These are phyloP conservation scores for Chalaropsis ovoidea DNA, from an alignment of 2,329 filamentous ascomycete genomes.

Conservation along the genomic window DNA sequence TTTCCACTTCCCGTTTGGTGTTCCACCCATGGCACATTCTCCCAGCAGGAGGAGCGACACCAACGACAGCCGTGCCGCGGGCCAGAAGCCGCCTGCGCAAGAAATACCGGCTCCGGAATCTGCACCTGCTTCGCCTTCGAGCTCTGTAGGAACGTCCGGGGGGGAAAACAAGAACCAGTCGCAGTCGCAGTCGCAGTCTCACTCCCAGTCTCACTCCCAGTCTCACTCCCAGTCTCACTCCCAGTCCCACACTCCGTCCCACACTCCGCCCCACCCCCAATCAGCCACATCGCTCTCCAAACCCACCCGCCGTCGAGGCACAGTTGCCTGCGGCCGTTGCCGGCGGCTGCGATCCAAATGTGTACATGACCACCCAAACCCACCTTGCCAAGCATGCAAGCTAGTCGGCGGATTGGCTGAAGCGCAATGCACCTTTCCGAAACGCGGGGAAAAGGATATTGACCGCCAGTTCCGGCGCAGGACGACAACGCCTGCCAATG, in stretches of 20 bases:
- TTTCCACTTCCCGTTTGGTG: background rate
- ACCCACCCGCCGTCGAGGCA: conserved; percentile 26
- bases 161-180: background rate
- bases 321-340: conserved; percentile 29
- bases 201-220: background rate
- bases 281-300: background rate
- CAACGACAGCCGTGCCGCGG: background rate
- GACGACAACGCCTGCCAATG: background rate
- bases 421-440: conserved; percentile 27
- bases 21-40: conserved; percentile 11
- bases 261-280: no score
- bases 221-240: background rate
- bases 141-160: no score
- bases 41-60: background rate
- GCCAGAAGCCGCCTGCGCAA: background rate
- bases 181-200: background rate
- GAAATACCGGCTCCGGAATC: background rate
- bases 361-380: conserved; percentile 25
- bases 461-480: conserved; percentile 28
- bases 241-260: background rate
- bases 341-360: conserved; percentile 29
- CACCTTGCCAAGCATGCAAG: conserved; percentile 28
- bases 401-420: conserved; percentile 23
- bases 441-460: conserved; percentile 27
- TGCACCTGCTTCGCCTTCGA: background rate